A percentile compares a stretch with the other conserved stretches of the same genome.
These are phyloP conservation scores for Ottelia alismoides DNA, from an alignment of 106 monocot genomes.

Conservation along the genomic window DNA sequence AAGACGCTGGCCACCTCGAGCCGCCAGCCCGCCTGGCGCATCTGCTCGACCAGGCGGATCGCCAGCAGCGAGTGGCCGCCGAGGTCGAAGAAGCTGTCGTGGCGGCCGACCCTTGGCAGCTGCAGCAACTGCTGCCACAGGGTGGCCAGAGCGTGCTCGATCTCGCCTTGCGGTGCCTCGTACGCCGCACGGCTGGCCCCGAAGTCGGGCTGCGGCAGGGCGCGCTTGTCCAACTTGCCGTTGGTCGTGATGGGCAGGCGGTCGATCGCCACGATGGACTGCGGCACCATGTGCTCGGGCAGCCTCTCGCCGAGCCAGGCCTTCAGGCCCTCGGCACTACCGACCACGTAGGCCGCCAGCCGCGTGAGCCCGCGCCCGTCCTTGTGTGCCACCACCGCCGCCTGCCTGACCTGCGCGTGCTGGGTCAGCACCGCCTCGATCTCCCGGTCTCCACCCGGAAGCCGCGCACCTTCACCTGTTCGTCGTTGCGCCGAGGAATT, in stretches of 20 bases:
- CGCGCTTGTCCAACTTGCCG: too few relatives aligned
- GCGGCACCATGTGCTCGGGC: not conserved
- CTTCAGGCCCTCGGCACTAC: not conserved
- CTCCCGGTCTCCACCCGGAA: too few relatives aligned
- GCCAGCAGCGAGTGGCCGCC: not conserved
- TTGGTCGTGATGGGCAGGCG: too few relatives aligned
- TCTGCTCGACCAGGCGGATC: too few relatives aligned
- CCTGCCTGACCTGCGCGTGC: not conserved
- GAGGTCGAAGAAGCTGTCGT: not conserved
- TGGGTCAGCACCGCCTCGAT: too few relatives aligned
- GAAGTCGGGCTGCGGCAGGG: too few relatives aligned
- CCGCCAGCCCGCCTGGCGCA: not conserved
- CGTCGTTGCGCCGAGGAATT: too few relatives aligned
- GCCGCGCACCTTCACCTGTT: too few relatives aligned
- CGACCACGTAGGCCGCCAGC: not conserved
- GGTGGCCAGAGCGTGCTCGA: not conserved
- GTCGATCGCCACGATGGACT: not conserved
- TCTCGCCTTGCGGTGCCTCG: not conserved
- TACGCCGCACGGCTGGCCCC: too few relatives aligned
- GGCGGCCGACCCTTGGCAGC: not conserved
- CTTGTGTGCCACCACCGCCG: not conserved
- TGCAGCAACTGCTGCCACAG: not conserved
- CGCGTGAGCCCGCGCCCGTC: not conserved
- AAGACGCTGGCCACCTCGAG: not conserved
- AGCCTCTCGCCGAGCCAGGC: not conserved